Conservation (phyloP, 106 monocot genomes). For the Alisma plantagoaquatica region DNA sequence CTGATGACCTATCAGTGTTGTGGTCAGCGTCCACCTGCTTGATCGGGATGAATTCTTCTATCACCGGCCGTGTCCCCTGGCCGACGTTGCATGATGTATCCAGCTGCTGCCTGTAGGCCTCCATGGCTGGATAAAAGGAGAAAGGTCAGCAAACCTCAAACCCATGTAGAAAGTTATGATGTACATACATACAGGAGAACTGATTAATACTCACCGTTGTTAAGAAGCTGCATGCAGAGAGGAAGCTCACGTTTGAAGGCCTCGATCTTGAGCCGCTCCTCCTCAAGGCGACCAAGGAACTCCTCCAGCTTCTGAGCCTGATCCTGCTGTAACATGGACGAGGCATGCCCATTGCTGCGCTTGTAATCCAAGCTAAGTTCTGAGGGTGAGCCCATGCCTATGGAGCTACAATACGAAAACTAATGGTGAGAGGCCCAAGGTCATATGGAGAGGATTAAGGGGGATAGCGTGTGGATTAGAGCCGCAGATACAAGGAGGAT, state of each 20-base stretch:
- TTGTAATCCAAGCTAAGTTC: slow-evolving; percentile 76
- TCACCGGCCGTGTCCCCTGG: slow-evolving; percentile 33
- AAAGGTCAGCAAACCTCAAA: neutral
- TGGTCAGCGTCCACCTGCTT: slow-evolving; percentile 22
- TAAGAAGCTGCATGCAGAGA: slow-evolving; percentile 21
- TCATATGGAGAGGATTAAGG: slow-evolving; percentile 2
- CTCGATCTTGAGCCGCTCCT: slow-evolving; percentile 17
- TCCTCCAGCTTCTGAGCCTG: slow-evolving; percentile 13
- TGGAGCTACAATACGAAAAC: neutral
- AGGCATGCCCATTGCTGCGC: slow-evolving; percentile 23
- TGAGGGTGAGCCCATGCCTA: neutral
- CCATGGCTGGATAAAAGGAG: slow-evolving; percentile 34
- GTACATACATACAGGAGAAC: neutral
- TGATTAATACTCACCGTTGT: slow-evolving; percentile 3
- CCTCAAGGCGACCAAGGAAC: slow-evolving; percentile 12
- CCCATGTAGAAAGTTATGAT: neutral
- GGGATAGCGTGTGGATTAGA: neutral
- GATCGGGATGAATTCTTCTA: slow-evolving; percentile 81
- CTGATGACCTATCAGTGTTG: slow-evolving; percentile 29
- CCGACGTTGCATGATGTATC: slow-evolving; percentile 22
- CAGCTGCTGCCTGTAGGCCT: slow-evolving; percentile 59
- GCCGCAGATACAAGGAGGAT: neutral
- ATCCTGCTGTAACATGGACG: neutral
- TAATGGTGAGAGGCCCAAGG: slow-evolving; percentile 12
- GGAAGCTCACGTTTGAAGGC: slow-evolving; percentile 20